Conservation (phyloP, 2,329 filamentous ascomycete species). For the Penicillium sp. region DNA sequence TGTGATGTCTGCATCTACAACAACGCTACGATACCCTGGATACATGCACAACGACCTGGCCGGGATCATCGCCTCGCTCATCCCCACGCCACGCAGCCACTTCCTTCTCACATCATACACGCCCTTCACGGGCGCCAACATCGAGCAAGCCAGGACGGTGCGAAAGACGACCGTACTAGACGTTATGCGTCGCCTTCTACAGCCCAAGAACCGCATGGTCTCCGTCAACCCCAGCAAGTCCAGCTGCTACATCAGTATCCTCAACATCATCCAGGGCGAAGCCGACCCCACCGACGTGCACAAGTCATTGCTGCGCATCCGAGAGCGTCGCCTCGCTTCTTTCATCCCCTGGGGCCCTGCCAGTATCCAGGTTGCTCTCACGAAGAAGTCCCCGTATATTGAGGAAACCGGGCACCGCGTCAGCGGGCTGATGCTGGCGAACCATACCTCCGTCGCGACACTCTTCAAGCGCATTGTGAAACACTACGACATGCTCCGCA, state of each 20-base stretch:
- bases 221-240: slow-evolving; percentile 90
- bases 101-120: slow-evolving; percentile 99
- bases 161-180: slow-evolving; percentile 96
- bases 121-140: slow-evolving; percentile 89
- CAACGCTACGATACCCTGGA: slow-evolving; percentile 87
- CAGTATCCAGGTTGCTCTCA: slow-evolving; percentile 92
- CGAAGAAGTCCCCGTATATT: slow-evolving; percentile 92
- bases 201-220: slow-evolving; percentile 99
- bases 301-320: slow-evolving; percentile 91
- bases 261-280: slow-evolving; percentile 98
- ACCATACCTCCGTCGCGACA: slow-evolving; percentile 93
- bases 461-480: slow-evolving; percentile 88
- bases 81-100: slow-evolving; percentile 91
- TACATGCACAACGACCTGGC: slow-evolving; percentile 99
- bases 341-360: slow-evolving; percentile 99
- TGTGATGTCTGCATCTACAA: slow-evolving; percentile 97
- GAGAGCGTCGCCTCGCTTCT: slow-evolving; percentile 82
- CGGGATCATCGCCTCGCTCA: slow-evolving; percentile 89
- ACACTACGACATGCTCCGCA: slow-evolving; percentile 88
- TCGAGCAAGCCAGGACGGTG: slow-evolving; percentile 93
- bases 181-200: slow-evolving; percentile 88
- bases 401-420: slow-evolving; percentile 79
- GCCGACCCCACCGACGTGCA: slow-evolving; percentile 96
- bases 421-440: slow-evolving; percentile 92
- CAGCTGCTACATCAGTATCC: slow-evolving; percentile 96